Evolutionary conservation across 164 flowering plant species (phyloP).

Genomic region (Macadamia tetraphylla): DNA sequence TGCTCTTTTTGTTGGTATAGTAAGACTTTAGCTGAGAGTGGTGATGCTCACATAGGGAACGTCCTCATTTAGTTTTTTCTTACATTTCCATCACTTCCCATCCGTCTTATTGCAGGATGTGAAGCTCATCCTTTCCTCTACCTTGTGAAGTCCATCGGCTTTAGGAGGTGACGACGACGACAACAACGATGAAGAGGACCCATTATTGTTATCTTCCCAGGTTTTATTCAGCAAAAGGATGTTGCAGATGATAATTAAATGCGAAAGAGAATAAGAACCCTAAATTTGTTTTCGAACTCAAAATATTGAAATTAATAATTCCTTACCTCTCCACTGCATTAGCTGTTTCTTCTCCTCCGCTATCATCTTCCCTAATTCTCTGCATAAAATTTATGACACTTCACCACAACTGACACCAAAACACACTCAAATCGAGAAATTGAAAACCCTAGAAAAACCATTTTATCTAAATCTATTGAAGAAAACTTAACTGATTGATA

Average conservation of each 20-base stretch:
- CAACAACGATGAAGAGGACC: neutral
- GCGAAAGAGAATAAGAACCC: neutral
- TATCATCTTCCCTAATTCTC: neutral
- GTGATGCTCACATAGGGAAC: neutral
- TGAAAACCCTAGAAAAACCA: neutral
- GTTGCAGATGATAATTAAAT: too few relatives aligned
- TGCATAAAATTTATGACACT: neutral
- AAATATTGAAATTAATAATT: neutral
- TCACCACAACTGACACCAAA: neutral
- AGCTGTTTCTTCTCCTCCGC: neutral
- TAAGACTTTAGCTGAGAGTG: conserved; percentile 13
- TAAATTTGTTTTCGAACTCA: neutral
- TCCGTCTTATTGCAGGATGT: neutral
- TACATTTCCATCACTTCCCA: neutral
- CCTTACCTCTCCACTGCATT: neutral
- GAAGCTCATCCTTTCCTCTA: too few relatives aligned
- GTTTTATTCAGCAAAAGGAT: too few relatives aligned
- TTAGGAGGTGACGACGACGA: too few relatives aligned
- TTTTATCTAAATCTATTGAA: neutral
- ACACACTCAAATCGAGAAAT: neutral
- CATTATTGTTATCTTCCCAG: too few relatives aligned
- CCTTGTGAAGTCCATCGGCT: too few relatives aligned
- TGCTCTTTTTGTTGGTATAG: conserved; percentile 2
- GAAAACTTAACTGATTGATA: neutral
- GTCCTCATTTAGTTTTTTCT: neutral